These are phyloP conservation scores for Picea abies DNA, from an alignment of 83 land plant genomes.

Conservation along the genomic window DNA sequence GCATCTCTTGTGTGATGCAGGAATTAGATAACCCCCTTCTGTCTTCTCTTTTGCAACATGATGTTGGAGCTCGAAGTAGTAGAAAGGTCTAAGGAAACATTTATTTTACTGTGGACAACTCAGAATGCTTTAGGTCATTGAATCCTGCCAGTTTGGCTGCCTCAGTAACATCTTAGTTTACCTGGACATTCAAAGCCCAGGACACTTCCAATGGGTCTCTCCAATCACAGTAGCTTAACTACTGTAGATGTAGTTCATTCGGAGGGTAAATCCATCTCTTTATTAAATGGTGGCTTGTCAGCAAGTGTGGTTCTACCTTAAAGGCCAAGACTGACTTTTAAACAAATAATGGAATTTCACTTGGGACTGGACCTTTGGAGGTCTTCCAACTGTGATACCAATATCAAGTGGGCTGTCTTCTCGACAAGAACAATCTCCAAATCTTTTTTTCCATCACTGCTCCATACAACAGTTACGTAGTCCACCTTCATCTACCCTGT, in stretches of 20 bases:
- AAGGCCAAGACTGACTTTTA: neutral
- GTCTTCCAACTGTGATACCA: conserved; percentile 28
- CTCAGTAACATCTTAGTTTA: conserved; percentile 4
- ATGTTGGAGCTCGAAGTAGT: conserved; percentile 25
- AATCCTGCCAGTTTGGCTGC: conserved; percentile 11
- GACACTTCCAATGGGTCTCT: conserved; percentile 18
- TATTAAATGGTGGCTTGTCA: conserved; percentile 20
- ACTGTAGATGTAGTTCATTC: conserved; percentile 18
- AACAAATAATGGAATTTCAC: conserved; percentile 5
- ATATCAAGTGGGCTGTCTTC: conserved; percentile 21
- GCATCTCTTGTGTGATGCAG: conserved; percentile 24
- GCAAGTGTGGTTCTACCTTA: conserved; percentile 23
- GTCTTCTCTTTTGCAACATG: conserved; percentile 18
- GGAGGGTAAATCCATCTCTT: conserved; percentile 13
- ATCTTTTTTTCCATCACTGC: conserved; percentile 37
- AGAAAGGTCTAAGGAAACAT: conserved; percentile 31
- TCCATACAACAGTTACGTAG: conserved; percentile 18
- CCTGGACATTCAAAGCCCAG: conserved; percentile 22
- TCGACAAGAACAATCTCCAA: conserved; percentile 27
- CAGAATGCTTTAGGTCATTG: conserved; percentile 21
- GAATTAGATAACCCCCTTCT: conserved; percentile 23
- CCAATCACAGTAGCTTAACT: neutral
- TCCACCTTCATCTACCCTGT: conserved; percentile 28
- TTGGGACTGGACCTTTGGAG: conserved; percentile 20
- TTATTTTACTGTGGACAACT: conserved; percentile 20